Evolutionary conservation across 441 rosid genomes (phyloP), one percentile per base, ranked within the genome.

Genomic region (Daphne laureola): DNA sequence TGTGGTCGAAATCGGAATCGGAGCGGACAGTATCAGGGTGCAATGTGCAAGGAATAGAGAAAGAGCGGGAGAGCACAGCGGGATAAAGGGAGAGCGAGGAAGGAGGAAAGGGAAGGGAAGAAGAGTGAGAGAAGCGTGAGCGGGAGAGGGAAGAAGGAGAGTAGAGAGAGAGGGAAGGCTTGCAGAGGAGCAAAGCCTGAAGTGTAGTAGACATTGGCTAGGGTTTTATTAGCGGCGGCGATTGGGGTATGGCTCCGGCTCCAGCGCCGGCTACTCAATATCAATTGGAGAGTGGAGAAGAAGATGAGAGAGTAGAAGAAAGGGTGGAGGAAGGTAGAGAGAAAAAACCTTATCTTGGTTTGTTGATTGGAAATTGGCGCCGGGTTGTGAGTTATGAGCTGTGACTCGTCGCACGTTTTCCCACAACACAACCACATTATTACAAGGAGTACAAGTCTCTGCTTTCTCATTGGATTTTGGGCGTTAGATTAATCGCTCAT

Each of bases 141-240:
- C 43, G 59, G 0, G 57, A 56, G 41, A 57, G 50, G n/a, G n/a
- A n/a, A 23, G 43, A 23, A 53, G 36, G 36, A 12, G 38, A 13
- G 25, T 53, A 9, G 16, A 36, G 44, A 49, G 54, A 55, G 42
- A 55, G 60, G 0, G 77, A 78, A 53, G 80, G 75, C 47, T 73
- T 77, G 57, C 62, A 75, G 62, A 83, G 68, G 53, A 81, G 77
- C 35, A 82, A 73, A 59, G 86, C 86, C 76, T 83, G 90, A 38
- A 78, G 81, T 66, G 82, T 62, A 45, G 67, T 52, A 38, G 80
- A 59, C 87, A 83, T 81, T 62, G 58, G 54, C 54, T 62, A 78
- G 85, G 87, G 90, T 78, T 78, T 80, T 79, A 53, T 50, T 7
- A 31, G 7, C 11, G 38, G 36, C 36, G 46, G 4, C 45, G 17